Percentiles rank a stretch among this genome's conserved stretches.
Conservation (phyloP, 2,329 filamentous ascomycete species). For the Phoma sp. region DNA sequence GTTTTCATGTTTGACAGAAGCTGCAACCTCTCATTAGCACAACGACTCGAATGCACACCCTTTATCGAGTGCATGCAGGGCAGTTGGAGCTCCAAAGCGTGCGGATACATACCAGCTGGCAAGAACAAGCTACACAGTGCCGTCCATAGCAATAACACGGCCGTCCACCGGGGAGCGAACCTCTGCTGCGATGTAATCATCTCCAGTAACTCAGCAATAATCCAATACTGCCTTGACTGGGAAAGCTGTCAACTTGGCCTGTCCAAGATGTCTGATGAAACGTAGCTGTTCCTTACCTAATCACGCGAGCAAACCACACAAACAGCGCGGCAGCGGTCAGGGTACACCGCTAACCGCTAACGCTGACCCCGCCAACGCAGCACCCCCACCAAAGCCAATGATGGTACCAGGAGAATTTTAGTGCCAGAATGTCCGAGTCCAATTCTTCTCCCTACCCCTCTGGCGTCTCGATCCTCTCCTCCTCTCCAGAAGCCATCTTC, state of each 20-base stretch:
- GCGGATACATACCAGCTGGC: slow-evolving; percentile 44
- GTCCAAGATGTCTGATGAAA: slow-evolving; percentile 18
- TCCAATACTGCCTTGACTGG: slow-evolving; percentile 23
- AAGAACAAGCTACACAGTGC: slow-evolving; percentile 44
- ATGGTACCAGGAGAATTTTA: slow-evolving; percentile 30
- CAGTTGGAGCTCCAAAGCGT: slow-evolving; percentile 7
- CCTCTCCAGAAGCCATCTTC: slow-evolving; percentile 53
- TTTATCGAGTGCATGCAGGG: not conserved
- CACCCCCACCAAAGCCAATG: slow-evolving; percentile 33
- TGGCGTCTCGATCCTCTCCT: slow-evolving; percentile 48
- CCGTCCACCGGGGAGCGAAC: slow-evolving; percentile 68
- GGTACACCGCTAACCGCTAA: not conserved
- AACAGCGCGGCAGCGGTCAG: slow-evolving; percentile 10
- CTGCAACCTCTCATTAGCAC: slow-evolving; percentile 54
- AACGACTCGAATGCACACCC: too few species aligned
- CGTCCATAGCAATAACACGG: slow-evolving; percentile 47
- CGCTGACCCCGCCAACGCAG: slow-evolving; percentile 14
- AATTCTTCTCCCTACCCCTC: slow-evolving; percentile 28
- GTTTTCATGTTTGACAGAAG: slow-evolving; percentile 89
- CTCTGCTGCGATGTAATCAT: slow-evolving; percentile 36
- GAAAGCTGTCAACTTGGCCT: slow-evolving; percentile 3
- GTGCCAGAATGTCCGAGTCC: slow-evolving; percentile 9
- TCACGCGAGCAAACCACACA: slow-evolving; percentile 15
- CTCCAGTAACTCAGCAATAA: slow-evolving; percentile 30
- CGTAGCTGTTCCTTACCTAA: slow-evolving; percentile 14